These are phyloP conservation scores for Dryadomyces quercus-mongolicae DNA, from an alignment of 2,329 filamentous ascomycete species.

Conservation along the genomic window DNA sequence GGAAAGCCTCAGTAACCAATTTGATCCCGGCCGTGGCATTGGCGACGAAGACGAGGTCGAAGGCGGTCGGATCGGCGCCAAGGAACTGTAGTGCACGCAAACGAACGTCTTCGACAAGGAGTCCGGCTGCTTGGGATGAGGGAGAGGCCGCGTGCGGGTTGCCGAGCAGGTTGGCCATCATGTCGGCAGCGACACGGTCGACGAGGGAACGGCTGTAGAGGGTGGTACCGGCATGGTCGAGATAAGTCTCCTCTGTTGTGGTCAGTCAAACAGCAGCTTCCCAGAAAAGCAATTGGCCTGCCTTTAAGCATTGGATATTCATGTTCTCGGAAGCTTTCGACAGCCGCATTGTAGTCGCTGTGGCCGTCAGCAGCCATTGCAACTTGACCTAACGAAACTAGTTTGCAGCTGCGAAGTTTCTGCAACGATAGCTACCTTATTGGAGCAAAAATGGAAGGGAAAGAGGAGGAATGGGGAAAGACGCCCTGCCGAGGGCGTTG, in stretches of 20 bases:
- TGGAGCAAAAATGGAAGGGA: too few species aligned
- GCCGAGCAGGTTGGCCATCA: conserved; percentile 69
- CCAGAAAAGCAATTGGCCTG: conserved; percentile 16
- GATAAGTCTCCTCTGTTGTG: conserved; percentile 57
- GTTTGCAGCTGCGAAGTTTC: too few species aligned
- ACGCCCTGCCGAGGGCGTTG: too few species aligned
- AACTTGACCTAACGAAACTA: too few species aligned
- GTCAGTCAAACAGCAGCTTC: background rate
- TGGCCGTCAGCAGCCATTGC: too few species aligned
- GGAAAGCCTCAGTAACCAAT: conserved; percentile 66
- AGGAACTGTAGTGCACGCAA: conserved; percentile 63
- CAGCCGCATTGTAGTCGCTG: conserved; percentile 40
- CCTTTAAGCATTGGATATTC: conserved; percentile 64
- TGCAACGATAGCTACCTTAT: too few species aligned
- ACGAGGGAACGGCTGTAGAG: conserved; percentile 70
- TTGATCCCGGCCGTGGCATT: conserved; percentile 91
- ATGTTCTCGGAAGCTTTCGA: conserved; percentile 44
- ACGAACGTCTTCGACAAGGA: conserved; percentile 64
- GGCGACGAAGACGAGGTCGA: conserved; percentile 81
- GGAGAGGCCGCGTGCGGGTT: conserved; percentile 84
- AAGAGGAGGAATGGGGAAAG: too few species aligned
- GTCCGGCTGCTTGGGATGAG: conserved; percentile 66
- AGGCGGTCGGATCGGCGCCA: conserved; percentile 66
- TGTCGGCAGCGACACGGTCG: conserved; percentile 65
- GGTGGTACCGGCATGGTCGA: conserved; percentile 94